Evolutionary conservation across 2,329 filamentous ascomycete species (phyloP).

Genomic region (Aspergillus proliferans): DNA sequence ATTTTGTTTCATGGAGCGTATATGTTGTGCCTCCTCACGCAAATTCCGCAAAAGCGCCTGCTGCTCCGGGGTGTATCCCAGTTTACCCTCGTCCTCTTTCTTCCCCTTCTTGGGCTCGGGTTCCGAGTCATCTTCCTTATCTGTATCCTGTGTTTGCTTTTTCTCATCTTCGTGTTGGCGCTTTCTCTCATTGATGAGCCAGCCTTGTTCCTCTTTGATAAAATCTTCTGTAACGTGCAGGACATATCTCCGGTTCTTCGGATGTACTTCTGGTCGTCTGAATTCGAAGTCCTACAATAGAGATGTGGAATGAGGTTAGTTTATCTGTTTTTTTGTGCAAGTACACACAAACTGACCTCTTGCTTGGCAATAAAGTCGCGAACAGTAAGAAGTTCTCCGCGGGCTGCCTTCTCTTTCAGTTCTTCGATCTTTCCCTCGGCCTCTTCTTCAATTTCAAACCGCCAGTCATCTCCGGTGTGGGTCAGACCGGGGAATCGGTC

Average conservation of each 20-base stretch:
- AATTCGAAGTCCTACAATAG: conserved; percentile 38
- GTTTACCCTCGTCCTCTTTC: conserved; percentile 10
- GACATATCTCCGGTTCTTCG: conserved; percentile 46
- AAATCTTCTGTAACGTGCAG: conserved; percentile 45
- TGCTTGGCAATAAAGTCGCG: conserved; percentile 22
- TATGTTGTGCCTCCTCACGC: conserved; percentile 38
- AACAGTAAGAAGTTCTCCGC: conserved; percentile 20
- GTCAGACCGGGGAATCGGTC: conserved; percentile 36
- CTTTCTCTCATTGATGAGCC: conserved; percentile 44
- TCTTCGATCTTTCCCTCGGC: conserved; percentile 20
- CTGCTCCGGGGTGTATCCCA: conserved; percentile 40
- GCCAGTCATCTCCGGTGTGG: conserved; percentile 25
- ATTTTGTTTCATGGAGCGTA: conserved; percentile 40
- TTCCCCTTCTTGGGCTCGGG: conserved; percentile 9
- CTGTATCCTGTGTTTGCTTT: conserved; percentile 9
- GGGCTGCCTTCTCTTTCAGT: conserved; percentile 18
- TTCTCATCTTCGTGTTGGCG: conserved; percentile 22
- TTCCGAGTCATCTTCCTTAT: conserved; percentile 5
- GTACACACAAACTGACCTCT: conserved; percentile 11
- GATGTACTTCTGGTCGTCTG: conserved; percentile 38
- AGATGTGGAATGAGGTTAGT: not conserved
- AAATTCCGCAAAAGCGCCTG: conserved; percentile 38
- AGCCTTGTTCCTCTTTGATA: conserved; percentile 44
- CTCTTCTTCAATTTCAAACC: conserved; percentile 16
- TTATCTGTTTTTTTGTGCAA: not conserved